Percentiles rank a stretch among this genome's conserved stretches.
These are phyloP conservation scores for Zygotorulaspora sp. DNA, from an alignment of 805 yeast species.

Conservation along the genomic window DNA sequence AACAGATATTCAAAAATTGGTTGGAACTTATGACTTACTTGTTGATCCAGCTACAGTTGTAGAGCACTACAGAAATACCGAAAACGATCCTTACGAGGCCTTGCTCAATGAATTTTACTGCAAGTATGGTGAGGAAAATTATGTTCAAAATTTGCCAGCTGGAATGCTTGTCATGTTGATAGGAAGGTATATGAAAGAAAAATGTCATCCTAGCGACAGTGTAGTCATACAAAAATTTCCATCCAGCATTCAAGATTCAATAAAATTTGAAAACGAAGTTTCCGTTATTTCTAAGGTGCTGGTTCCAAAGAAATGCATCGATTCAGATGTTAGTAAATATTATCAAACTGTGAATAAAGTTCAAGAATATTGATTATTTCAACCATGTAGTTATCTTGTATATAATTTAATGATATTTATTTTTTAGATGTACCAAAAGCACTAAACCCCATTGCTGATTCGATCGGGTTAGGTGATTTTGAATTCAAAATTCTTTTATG, in stretches of 20 bases:
- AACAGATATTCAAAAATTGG: constrained; percentile 22
- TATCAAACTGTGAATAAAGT: constrained; percentile 63
- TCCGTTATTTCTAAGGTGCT: constrained; percentile 43
- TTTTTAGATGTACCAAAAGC: constrained; percentile 51
- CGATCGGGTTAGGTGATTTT: constrained; percentile 26
- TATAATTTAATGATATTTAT: constrained; percentile 8
- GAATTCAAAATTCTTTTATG: constrained; percentile 15
- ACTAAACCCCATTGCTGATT: constrained; percentile 54
- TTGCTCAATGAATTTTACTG: constrained; percentile 45
- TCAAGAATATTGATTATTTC: constrained; percentile 13
- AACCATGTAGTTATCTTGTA: constrained; percentile 6
- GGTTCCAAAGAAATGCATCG: constrained; percentile 24
- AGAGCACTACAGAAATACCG: constrained; percentile 41
- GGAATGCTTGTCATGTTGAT: constrained; percentile 37
- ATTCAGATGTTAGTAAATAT: constrained; percentile 52
- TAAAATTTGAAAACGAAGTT: constrained; percentile 68
- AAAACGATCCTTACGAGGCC: constrained; percentile 46
- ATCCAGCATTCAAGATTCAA: constrained; percentile 56
- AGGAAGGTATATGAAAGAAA: constrained; percentile 29
- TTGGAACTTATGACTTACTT: constrained; percentile 32
- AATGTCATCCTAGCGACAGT: constrained; percentile 37
- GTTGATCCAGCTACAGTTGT: constrained; percentile 51
- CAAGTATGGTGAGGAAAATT: constrained; percentile 25
- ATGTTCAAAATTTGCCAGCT: constrained; percentile 31
- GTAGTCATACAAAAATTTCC: constrained; percentile 59